Evolutionary conservation across 768 basidiomycete species (phyloP).

Genomic region (Hygrocybe coccinea): DNA sequence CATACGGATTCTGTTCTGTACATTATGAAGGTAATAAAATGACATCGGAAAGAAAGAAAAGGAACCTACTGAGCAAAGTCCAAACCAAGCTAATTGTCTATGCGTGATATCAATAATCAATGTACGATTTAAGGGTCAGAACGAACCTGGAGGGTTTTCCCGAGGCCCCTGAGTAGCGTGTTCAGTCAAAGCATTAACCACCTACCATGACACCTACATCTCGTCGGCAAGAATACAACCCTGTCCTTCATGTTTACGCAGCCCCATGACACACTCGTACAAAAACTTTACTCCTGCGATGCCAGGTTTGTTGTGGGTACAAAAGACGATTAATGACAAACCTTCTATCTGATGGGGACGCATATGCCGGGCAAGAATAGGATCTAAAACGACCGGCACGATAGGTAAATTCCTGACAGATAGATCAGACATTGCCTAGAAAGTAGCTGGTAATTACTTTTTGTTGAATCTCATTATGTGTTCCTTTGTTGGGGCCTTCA

Average conservation of each 20-base stretch:
- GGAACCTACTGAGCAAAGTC: conserved; percentile 77
- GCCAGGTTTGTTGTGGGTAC: conserved; percentile 1
- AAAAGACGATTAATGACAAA: conserved; percentile 17
- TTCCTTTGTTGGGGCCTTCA: conserved; percentile 70
- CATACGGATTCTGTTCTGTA: conserved; percentile 81
- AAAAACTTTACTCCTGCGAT: conserved; percentile 72
- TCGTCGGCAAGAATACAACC: conserved; percentile 98
- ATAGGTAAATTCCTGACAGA: conserved; percentile 52
- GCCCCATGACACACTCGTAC: conserved; percentile 94
- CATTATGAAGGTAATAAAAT: not conserved
- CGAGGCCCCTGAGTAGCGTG: conserved; percentile 65
- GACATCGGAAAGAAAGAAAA: not conserved
- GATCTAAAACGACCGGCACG: conserved; percentile 86
- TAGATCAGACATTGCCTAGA: conserved; percentile 7
- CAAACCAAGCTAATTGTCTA: conserved; percentile 90
- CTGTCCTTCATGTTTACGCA: conserved; percentile 84
- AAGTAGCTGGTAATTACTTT: conserved; percentile 43
- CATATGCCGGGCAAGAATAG: conserved; percentile 68
- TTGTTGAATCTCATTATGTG: conserved; percentile 66
- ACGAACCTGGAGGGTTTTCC: conserved; percentile 83
- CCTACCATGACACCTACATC: conserved; percentile 48
- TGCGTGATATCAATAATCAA: conserved; percentile 6
- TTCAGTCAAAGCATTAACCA: not conserved
- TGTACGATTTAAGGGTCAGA: not conserved
- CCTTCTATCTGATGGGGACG: conserved; percentile 91